Conservation (phyloP, 2,329 filamentous ascomycete genomes). For the Gliomastix tumulicola region DNA sequence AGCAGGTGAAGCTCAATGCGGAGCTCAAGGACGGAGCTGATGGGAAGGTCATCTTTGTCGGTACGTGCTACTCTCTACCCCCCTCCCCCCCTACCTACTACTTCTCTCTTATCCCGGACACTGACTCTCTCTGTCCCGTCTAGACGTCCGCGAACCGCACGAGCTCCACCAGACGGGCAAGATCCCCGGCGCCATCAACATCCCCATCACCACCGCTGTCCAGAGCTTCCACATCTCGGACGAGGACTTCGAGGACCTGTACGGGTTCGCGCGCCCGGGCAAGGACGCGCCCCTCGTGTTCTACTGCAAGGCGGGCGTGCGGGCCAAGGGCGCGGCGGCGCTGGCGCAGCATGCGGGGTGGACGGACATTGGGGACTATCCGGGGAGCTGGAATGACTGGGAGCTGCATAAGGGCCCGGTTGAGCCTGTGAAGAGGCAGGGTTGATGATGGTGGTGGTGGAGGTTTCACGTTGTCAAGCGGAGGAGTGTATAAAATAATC, state of each 20-base stretch:
- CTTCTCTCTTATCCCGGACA: background rate
- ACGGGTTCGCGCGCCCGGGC: constrained; percentile 65
- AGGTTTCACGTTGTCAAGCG: too few species aligned
- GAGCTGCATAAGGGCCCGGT: constrained; percentile 58
- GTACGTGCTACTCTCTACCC: constrained; percentile 20
- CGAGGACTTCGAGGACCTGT: constrained; percentile 77
- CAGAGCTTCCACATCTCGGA: constrained; percentile 71
- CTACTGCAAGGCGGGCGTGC: constrained; percentile 89
- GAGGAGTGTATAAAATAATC: too few species aligned
- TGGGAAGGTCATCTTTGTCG: constrained; percentile 34
- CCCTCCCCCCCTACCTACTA: background rate
- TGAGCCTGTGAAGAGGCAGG: constrained; percentile 9
- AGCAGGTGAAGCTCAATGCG: constrained; percentile 16
- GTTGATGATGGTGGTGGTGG: too few species aligned
- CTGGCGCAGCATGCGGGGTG: constrained; percentile 75
- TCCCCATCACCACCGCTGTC: constrained; percentile 70
- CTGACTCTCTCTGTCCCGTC: background rate
- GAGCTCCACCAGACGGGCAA: constrained; percentile 59
- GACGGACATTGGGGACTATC: constrained; percentile 62
- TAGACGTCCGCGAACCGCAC: constrained; percentile 65
- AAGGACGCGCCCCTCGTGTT: constrained; percentile 62
- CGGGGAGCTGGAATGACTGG: constrained; percentile 82
- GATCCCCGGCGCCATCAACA: constrained; percentile 77
- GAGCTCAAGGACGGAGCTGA: constrained; percentile 10
- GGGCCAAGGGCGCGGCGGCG: constrained; percentile 69